These are phyloP conservation scores for Diplodia mutila DNA, from an alignment of 2,329 filamentous ascomycete genomes.

Conservation along the genomic window DNA sequence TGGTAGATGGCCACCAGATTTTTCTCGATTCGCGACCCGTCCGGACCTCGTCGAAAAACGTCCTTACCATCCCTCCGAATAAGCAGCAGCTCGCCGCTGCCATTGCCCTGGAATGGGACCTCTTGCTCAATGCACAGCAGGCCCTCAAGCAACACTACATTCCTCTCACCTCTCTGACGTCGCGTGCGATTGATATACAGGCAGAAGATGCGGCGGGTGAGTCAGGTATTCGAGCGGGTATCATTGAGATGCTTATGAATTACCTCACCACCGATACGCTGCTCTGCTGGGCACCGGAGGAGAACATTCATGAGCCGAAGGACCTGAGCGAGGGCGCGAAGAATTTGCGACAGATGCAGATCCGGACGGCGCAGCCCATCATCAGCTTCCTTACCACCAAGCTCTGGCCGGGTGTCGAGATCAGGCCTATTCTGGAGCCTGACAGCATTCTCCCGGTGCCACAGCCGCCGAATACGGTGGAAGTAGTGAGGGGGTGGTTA, in stretches of 20 bases:
- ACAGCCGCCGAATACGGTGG: constrained; percentile 74
- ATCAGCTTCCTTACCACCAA: constrained; percentile 70
- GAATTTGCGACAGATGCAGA: constrained; percentile 73
- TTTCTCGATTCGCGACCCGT: constrained; percentile 79
- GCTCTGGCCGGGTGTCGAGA: constrained; percentile 82
- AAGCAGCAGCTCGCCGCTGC: constrained; percentile 84
- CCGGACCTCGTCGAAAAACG: constrained; percentile 72
- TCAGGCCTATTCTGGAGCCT: constrained; percentile 78
- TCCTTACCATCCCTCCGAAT: constrained; percentile 71
- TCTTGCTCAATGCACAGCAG: constrained; percentile 78
- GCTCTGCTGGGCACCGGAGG: constrained; percentile 80
- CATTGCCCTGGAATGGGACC: constrained; percentile 92
- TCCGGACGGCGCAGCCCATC: constrained; percentile 69
- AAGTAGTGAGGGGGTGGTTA: constrained; percentile 80
- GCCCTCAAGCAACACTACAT: constrained; percentile 85
- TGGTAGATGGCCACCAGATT: constrained; percentile 61
- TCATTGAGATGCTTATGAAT: constrained; percentile 72
- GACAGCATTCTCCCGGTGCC: constrained; percentile 74
- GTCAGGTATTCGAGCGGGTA: constrained; percentile 61
- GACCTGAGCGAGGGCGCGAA: constrained; percentile 52
- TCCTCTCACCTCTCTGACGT: constrained; percentile 82
- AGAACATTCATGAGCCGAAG: constrained; percentile 51
- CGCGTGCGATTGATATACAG: constrained; percentile 80
- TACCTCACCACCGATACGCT: constrained; percentile 93
- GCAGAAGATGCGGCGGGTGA: constrained; percentile 64